Conservation (phyloP, 495 filamentous ascomycete species). For the Chaetomidium leptoderma region DNA sequence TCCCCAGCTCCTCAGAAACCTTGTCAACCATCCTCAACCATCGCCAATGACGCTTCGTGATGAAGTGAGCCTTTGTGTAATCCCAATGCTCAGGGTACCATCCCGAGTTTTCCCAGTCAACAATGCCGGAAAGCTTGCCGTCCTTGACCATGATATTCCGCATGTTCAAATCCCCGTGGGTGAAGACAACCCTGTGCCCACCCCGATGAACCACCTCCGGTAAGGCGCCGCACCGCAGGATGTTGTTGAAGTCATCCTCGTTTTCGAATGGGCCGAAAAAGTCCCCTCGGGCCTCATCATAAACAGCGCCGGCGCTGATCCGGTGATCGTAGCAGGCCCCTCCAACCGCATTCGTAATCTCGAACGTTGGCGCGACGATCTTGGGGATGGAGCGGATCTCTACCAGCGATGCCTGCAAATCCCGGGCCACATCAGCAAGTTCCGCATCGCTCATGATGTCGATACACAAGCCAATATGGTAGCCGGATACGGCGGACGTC, state of each 20-base stretch:
- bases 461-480: neutral
- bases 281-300: neutral
- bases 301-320: neutral
- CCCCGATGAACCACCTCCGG: neutral
- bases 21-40: neutral
- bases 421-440: neutral
- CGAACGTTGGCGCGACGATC: neutral
- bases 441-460: neutral
- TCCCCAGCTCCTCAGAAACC: neutral
- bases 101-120: neutral
- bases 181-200: too few relatives aligned
- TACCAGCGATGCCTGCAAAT: neutral
- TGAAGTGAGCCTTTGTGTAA: conserved; percentile 2
- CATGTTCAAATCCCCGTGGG: neutral
- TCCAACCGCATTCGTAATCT: neutral
- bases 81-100: neutral
- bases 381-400: neutral
- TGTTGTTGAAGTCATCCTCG: neutral
- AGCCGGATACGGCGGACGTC: neutral
- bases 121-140: neutral
- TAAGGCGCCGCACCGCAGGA: neutral
- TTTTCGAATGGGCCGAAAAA: neutral
- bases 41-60: neutral
- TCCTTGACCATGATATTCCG: neutral
- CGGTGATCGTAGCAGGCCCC: neutral